These are phyloP conservation scores for Aspergillus arachidicola DNA, from an alignment of 2,329 filamentous ascomycete genomes.

Conservation along the genomic window DNA sequence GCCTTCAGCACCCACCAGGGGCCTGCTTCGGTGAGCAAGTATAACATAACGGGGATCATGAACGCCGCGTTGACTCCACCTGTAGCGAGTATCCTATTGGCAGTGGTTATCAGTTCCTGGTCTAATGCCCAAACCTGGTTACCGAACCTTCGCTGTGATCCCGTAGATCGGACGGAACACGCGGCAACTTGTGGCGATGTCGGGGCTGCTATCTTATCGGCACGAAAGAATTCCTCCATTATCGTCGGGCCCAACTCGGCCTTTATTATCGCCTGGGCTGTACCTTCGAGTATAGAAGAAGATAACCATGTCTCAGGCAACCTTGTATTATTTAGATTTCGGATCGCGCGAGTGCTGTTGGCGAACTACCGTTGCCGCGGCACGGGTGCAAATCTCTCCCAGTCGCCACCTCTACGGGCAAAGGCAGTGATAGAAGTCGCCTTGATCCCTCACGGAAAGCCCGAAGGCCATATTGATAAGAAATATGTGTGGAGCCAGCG, in stretches of 20 bases:
- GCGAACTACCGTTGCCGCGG: neutral
- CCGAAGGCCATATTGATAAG: neutral
- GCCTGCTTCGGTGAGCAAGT: neutral
- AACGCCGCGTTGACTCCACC: neutral
- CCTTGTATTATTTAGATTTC: too few relatives aligned
- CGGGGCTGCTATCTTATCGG: neutral
- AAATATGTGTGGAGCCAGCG: too few relatives aligned
- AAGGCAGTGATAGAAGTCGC: neutral
- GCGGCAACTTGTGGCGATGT: neutral
- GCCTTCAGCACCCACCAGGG: neutral
- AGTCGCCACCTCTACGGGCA: neutral
- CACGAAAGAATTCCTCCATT: neutral
- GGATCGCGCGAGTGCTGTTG: neutral
- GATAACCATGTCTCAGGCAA: too few relatives aligned
- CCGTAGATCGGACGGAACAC: neutral
- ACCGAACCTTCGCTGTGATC: neutral
- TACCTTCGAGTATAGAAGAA: too few relatives aligned
- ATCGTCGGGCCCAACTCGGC: neutral
- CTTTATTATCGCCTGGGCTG: too few relatives aligned
- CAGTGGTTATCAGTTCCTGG: neutral
- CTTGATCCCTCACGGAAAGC: neutral
- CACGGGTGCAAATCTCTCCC: neutral
- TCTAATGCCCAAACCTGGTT: neutral
- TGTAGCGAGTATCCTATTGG: neutral
- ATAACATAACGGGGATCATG: too few relatives aligned